Percentiles rank a stretch among this genome's conserved stretches.
Conservation (phyloP, 2,329 filamentous ascomycete species). For the Huntiella omanensis region DNA sequence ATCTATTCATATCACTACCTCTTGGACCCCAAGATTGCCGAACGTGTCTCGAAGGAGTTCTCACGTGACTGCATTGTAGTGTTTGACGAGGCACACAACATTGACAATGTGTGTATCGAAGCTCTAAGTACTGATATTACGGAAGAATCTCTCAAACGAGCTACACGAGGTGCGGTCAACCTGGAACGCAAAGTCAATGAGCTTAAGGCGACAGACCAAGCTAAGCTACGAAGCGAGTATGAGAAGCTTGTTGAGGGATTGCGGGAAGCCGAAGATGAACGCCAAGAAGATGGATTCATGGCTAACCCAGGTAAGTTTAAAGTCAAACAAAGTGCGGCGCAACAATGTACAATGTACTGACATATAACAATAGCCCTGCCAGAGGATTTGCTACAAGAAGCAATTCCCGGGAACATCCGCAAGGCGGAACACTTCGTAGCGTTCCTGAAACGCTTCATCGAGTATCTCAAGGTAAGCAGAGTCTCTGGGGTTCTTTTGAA, state of each 20-base stretch:
- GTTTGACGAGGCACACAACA: slow-evolving; percentile 97
- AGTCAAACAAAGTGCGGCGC: not conserved
- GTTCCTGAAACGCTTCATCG: slow-evolving; percentile 90
- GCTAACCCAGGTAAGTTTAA: slow-evolving; percentile 49
- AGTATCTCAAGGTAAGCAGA: slow-evolving; percentile 57
- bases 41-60: slow-evolving; percentile 82
- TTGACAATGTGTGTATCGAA: slow-evolving; percentile 98
- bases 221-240: slow-evolving; percentile 89
- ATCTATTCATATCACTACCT: slow-evolving; percentile 99
- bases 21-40: slow-evolving; percentile 92
- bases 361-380: slow-evolving; percentile 44
- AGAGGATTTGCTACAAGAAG: slow-evolving; percentile 85
- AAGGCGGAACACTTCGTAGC: slow-evolving; percentile 90
- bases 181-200: slow-evolving; percentile 79
- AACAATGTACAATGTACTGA: not conserved
- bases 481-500: not conserved
- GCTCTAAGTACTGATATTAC: slow-evolving; percentile 92
- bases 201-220: slow-evolving; percentile 89
- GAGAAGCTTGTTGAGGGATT: slow-evolving; percentile 86
- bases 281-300: slow-evolving; percentile 89
- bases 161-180: slow-evolving; percentile 76
- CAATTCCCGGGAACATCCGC: slow-evolving; percentile 88
- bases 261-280: slow-evolving; percentile 68
- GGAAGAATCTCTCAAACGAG: slow-evolving; percentile 81
- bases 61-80: slow-evolving; percentile 98